Conservation (phyloP, 768 basidiomycete genomes). For the Rhodotorula kratochvilovae region DNA sequence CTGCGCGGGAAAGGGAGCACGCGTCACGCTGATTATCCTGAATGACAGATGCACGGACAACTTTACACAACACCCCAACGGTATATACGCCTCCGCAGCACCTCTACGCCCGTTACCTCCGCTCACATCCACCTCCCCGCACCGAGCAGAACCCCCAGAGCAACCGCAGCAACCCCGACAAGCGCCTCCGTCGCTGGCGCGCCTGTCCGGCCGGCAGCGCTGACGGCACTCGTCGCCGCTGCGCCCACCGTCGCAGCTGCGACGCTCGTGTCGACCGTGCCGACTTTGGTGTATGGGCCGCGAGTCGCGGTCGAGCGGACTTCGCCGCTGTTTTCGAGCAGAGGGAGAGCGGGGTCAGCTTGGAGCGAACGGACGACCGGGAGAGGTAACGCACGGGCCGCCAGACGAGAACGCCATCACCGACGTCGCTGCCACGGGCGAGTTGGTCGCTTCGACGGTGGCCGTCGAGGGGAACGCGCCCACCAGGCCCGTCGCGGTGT, state of each 20-base stretch:
- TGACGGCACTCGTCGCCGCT: not conserved
- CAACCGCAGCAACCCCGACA: not conserved
- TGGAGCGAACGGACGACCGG: not conserved
- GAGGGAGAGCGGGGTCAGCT: too few species aligned
- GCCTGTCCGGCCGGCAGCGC: not conserved
- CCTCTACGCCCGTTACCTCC: not conserved
- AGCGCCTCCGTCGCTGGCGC: not conserved
- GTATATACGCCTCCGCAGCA: not conserved
- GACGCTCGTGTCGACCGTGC: conserved; percentile 14
- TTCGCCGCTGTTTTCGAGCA: conserved; percentile 17
- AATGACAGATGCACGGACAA: too few species aligned
- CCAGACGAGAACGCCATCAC: conserved; percentile 4
- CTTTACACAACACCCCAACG: too few species aligned
- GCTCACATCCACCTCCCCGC: not conserved
- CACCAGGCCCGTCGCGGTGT: conserved; percentile 20
- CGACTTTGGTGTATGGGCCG: conserved; percentile 18
- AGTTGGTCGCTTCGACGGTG: conserved; percentile 11
- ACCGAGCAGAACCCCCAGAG: not conserved
- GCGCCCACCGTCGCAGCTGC: not conserved
- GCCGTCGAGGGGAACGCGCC: conserved; percentile 22
- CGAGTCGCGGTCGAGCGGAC: conserved; percentile 18
- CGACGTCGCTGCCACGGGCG: conserved; percentile 14
- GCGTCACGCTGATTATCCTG: too few species aligned
- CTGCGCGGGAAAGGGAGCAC: too few species aligned
- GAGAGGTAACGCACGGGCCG: not conserved